Percentiles rank a stretch among this genome's conserved stretches.
phyloP scores from a whole-genome alignment of 1,139 yeast genomes.

The Saccharomyces hybrid region DNA sequence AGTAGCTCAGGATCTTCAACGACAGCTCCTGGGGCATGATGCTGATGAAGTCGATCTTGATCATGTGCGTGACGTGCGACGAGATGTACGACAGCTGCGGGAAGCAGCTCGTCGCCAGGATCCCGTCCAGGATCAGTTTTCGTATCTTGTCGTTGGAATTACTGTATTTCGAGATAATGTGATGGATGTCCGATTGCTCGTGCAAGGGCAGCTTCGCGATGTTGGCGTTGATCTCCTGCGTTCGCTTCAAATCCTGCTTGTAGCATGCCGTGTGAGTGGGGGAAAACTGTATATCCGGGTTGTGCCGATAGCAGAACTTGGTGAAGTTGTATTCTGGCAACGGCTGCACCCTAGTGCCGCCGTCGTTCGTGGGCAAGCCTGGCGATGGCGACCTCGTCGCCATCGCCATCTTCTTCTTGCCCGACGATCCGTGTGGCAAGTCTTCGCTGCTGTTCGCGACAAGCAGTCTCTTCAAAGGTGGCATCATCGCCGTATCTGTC shows the following conservation, averaged over 20 bases:
- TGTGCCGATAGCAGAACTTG: conserved; percentile 81
- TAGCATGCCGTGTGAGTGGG: conserved; percentile 30
- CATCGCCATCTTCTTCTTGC: conserved; percentile 3
- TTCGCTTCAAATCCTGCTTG: conserved; percentile 52
- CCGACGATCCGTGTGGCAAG: background rate
- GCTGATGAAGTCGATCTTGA: conserved; percentile 80
- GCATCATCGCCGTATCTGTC: conserved; percentile 1
- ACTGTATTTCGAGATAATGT: conserved; percentile 41
- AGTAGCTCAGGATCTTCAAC: conserved; percentile 73
- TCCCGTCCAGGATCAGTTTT: conserved; percentile 69
- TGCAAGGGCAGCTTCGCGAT: conserved; percentile 72
- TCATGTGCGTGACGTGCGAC: conserved; percentile 67
- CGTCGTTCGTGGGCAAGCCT: background rate
- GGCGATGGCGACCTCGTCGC: background rate
- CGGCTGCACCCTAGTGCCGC: background rate
- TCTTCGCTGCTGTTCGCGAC: background rate
- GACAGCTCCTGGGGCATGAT: conserved; percentile 82
- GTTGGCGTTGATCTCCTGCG: conserved; percentile 52
- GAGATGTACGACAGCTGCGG: conserved; percentile 88
- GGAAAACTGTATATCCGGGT: conserved; percentile 56
- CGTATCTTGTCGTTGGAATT: conserved; percentile 35
- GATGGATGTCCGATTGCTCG: conserved; percentile 66
- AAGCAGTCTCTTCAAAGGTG: background rate
- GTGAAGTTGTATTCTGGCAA: conserved; percentile 28
- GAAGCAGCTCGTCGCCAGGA: conserved; percentile 85